Conservation (phyloP, 306 rosid species). For the Trichosanthes truncata region DNA sequence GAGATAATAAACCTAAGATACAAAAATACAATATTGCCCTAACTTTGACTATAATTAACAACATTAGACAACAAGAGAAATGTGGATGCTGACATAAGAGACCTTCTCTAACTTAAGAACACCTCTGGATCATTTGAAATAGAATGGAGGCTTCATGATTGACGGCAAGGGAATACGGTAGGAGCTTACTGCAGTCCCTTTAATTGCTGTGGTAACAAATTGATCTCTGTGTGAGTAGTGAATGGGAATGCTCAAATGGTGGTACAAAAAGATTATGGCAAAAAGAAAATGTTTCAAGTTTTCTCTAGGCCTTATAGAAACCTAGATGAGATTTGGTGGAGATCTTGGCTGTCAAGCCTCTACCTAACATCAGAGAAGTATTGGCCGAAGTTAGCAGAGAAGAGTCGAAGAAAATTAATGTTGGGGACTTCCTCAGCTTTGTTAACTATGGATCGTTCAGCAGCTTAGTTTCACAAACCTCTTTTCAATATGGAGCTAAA, state of each 20-base stretch:
- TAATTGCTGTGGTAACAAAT: neutral
- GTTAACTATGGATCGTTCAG: neutral
- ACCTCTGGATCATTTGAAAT: neutral
- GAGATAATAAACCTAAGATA: too few species aligned
- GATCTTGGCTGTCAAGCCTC: neutral
- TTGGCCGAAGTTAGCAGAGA: neutral
- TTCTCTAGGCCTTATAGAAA: neutral
- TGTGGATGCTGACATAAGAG: neutral
- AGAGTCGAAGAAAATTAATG: neutral
- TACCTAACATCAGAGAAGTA: neutral
- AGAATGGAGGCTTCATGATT: neutral
- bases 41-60: too few species aligned
- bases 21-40: too few species aligned
- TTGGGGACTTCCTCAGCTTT: neutral
- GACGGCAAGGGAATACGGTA: neutral
- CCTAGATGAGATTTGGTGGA: neutral
- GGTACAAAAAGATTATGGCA: neutral
- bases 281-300: neutral
- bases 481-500: neutral
- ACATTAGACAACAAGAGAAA: neutral
- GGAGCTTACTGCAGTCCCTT: neutral
- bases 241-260: neutral
- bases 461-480: neutral
- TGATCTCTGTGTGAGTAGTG: neutral
- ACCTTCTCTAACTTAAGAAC: neutral